Conservation (phyloP, 495 filamentous ascomycete species). For the Beverwykella pulmonaria region DNA sequence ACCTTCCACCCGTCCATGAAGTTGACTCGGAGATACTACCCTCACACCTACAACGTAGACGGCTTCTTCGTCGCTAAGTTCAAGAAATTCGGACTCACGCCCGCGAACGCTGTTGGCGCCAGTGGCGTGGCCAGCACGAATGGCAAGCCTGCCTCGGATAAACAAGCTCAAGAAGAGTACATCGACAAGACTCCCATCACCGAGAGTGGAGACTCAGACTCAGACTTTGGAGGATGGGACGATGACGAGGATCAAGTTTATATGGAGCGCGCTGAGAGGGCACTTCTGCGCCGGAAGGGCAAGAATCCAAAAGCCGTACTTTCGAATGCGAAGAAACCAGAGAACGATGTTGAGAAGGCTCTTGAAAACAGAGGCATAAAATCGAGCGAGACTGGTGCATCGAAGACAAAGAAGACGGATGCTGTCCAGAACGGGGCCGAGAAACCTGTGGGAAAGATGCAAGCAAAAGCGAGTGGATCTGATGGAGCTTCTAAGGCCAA, state of each 20-base stretch:
- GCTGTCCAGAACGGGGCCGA: conserved; percentile 7
- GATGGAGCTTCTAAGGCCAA: conserved; percentile 8
- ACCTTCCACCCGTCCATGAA: conserved; percentile 83
- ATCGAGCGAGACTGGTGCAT: background rate
- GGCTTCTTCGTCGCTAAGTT: conserved; percentile 98
- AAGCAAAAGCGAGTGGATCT: background rate
- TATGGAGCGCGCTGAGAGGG: conserved; percentile 62
- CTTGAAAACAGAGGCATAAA: conserved; percentile 6
- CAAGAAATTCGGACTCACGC: conserved; percentile 83
- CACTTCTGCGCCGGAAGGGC: conserved; percentile 65
- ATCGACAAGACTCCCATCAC: conserved; percentile 55
- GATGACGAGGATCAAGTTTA: conserved; percentile 62
- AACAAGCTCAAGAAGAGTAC: conserved; percentile 38
- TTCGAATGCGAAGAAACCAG: conserved; percentile 45
- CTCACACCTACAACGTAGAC: conserved; percentile 93
- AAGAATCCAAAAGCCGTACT: conserved; percentile 59
- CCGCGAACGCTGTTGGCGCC: conserved; percentile 55
- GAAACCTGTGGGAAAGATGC: background rate
- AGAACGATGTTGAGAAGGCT: conserved; percentile 17
- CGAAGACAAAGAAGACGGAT: conserved; percentile 13
- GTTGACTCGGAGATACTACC: conserved; percentile 86
- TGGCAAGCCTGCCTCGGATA: conserved; percentile 34
- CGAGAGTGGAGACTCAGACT: conserved; percentile 52
- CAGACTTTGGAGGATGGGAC: conserved; percentile 67
- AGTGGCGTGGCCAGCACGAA: conserved; percentile 34